phyloP scores from a whole-genome alignment of 2,329 filamentous ascomycete species.

The Dothistroma pini region DNA sequence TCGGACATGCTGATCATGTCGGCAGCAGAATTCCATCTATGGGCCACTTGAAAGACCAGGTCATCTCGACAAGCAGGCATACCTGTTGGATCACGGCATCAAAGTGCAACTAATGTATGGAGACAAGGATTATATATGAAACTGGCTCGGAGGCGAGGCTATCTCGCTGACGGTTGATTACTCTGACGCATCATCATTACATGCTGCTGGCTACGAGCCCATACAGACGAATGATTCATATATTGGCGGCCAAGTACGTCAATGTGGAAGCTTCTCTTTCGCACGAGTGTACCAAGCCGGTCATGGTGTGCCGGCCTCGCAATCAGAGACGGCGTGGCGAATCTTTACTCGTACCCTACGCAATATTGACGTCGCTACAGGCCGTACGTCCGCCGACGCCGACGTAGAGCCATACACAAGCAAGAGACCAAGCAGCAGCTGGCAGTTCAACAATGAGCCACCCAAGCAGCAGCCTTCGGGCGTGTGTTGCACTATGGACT shows the following conservation, averaged over 20 bases:
- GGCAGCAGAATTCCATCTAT: slow-evolving; percentile 8
- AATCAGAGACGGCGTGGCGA: slow-evolving; percentile 53
- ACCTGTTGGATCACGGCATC: slow-evolving; percentile 54
- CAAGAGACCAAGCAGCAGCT: slow-evolving; percentile 19
- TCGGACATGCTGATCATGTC: slow-evolving; percentile 16
- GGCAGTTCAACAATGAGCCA: slow-evolving; percentile 13
- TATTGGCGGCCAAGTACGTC: slow-evolving; percentile 25
- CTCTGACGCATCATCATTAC: slow-evolving; percentile 41
- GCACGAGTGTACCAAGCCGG: slow-evolving; percentile 27
- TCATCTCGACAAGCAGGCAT: slow-evolving; percentile 31
- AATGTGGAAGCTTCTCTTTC: slow-evolving; percentile 33
- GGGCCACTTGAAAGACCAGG: slow-evolving; percentile 21
- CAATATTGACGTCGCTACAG: slow-evolving; percentile 54
- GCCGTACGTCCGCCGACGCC: slow-evolving; percentile 35
- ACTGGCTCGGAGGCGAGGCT: slow-evolving; percentile 54
- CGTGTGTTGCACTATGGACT: slow-evolving; percentile 20
- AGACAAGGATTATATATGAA: slow-evolving; percentile 51
- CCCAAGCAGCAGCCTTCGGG: slow-evolving; percentile 16
- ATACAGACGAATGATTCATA: slow-evolving; percentile 23
- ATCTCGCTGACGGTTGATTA: slow-evolving; percentile 49
- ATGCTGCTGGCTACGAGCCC: slow-evolving; percentile 44
- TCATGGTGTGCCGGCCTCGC: slow-evolving; percentile 39
- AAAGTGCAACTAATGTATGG: slow-evolving; percentile 56
- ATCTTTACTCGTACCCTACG: slow-evolving; percentile 53
- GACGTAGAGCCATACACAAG: slow-evolving; percentile 35